These are phyloP conservation scores for Pseudonitzschia delicatissima DNA, from an alignment of 108 stramenopile genomes.

Conservation along the genomic window DNA sequence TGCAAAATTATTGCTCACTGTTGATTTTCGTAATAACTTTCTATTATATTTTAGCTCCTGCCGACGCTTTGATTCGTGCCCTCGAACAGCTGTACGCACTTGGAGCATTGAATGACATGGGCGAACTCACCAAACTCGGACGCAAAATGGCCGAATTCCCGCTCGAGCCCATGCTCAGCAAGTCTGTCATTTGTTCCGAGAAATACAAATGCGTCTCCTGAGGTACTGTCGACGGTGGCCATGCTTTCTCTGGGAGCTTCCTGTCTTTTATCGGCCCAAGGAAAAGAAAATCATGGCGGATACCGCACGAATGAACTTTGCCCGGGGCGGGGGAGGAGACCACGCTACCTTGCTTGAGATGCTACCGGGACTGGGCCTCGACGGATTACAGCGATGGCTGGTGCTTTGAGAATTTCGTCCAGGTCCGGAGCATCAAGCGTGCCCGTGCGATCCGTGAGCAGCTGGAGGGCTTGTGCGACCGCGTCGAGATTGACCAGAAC, in stretches of 20 bases:
- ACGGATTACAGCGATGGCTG: constrained; percentile 92
- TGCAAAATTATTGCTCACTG: neutral
- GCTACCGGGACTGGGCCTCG: constrained; percentile 94
- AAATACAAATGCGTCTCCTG: constrained; percentile 91
- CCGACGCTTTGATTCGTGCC: constrained; percentile 94
- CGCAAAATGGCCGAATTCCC: constrained; percentile 99
- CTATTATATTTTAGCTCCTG: constrained; percentile 48
- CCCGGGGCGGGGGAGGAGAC: constrained; percentile 96
- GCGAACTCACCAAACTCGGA: constrained; percentile 98
- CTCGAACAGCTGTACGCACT: constrained; percentile 98
- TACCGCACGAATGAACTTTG: constrained; percentile 95
- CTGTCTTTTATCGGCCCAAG: constrained; percentile 96
- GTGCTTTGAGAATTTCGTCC: constrained; percentile 99
- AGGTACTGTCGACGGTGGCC: constrained; percentile 90
- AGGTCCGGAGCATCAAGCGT: constrained; percentile 89
- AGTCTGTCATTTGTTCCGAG: constrained; percentile 92
- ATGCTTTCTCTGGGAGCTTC: constrained; percentile 95
- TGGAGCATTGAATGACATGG: constrained; percentile 97
- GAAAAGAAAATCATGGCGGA: constrained; percentile 98
- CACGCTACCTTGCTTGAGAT: constrained; percentile 87
- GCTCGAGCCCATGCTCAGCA: constrained; percentile 96
- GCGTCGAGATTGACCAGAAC: constrained; percentile 92
- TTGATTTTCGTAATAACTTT: neutral
- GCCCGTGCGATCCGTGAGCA: constrained; percentile 98
- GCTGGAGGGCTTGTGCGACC: constrained; percentile 95